phyloP scores from a whole-genome alignment of 805 yeast species.

The Candida arabinofermentans region DNA sequence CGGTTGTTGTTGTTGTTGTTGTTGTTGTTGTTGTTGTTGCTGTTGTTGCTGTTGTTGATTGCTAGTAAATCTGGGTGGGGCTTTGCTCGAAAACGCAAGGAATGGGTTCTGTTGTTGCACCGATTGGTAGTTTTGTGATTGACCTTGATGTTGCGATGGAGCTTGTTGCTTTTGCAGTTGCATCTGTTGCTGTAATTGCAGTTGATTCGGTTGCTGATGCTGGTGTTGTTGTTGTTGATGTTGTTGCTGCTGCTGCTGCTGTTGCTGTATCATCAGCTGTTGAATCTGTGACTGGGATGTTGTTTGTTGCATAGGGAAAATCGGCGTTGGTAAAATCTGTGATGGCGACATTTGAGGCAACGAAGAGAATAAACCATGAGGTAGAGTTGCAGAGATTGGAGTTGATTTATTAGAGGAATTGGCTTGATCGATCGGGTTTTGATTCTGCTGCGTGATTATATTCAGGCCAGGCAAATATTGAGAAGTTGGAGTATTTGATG shows the following conservation, averaged over 20 bases:
- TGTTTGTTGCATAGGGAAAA: slow-evolving; percentile 20
- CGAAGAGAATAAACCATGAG: slow-evolving; percentile 26
- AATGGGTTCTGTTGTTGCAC: slow-evolving; percentile 2
- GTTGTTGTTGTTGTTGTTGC: slow-evolving; percentile 19
- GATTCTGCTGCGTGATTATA: slow-evolving; percentile 16
- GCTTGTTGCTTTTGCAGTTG: slow-evolving; percentile 1
- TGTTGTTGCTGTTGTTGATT: slow-evolving; percentile 17
- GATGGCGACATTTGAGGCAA: slow-evolving; percentile 32
- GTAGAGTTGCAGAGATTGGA: slow-evolving; percentile 26
- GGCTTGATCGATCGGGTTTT: slow-evolving; percentile 11
- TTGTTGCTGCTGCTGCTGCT: slow-evolving; percentile 11
- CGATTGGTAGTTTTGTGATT: slow-evolving; percentile 1
- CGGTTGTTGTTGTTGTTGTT: slow-evolving; percentile 22
- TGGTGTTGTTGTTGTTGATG: slow-evolving; percentile 5
- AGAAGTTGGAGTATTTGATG: slow-evolving; percentile 18
- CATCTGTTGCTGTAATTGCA: background rate
- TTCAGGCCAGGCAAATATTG: slow-evolving; percentile 17
- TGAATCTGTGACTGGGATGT: slow-evolving; percentile 24
- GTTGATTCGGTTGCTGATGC: slow-evolving; percentile 1
- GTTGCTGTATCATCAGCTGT: slow-evolving; percentile 18
- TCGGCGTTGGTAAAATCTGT: slow-evolving; percentile 26
- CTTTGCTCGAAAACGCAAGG: slow-evolving; percentile 6
- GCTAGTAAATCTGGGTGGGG: slow-evolving; percentile 27
- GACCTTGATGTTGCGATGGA: background rate
- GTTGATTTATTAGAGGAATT: slow-evolving; percentile 25